Base-by-base conservation (phyloP, 345 rosid genomes). In the Aethionema arabicum region DNA sequence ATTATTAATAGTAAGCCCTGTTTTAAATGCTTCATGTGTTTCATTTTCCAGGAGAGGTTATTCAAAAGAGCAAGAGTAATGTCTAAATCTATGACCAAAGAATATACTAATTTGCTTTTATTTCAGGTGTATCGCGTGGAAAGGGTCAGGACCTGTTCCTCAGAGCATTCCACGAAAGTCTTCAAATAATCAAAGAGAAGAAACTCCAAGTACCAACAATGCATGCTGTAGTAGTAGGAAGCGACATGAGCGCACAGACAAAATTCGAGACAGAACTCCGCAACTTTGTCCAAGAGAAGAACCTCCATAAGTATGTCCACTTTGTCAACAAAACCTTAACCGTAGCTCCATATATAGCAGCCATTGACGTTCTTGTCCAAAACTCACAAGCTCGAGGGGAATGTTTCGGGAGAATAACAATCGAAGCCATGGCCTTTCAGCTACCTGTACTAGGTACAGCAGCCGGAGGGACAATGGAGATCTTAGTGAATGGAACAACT, bases 371-470 rank as follows among this genome's bases (percentile, higher is more conserved):
- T 74, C 95, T 84, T 56, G 87, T 83, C 60, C 96, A 86, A 73
- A 88, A 86, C 72, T 88, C 96, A 53, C 98, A 84, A 91, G 90
- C 81, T 3, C 80, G 92, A 52, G 96, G 96, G 79, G 91, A 88
- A 80, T 91, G 96, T 78, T 86, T 86, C 54, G 91, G 91, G 57
- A 84, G 98, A 72, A 87, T 87, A 78, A 87, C 96, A 52, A 91
- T 91, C 8, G 95, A 91, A 80, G 98, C 96, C 37, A 87, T 91
- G 98, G 95, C 96, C 47, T 87, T 85, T 76, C 85, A 85, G 78
- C 76, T 87, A 59, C 96, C 98, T 55, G 84, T 91, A 21, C 72
- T 91, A 73, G 97, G 97, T 36, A 87, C 98, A 0, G 88, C 98
- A 48, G 98, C 91, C 0, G 96, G 98, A 50, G 98, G 93, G 63